These are phyloP conservation scores for Colletotrichum scovillei DNA, from an alignment of 2,329 filamentous ascomycete genomes.

Conservation along the genomic window DNA sequence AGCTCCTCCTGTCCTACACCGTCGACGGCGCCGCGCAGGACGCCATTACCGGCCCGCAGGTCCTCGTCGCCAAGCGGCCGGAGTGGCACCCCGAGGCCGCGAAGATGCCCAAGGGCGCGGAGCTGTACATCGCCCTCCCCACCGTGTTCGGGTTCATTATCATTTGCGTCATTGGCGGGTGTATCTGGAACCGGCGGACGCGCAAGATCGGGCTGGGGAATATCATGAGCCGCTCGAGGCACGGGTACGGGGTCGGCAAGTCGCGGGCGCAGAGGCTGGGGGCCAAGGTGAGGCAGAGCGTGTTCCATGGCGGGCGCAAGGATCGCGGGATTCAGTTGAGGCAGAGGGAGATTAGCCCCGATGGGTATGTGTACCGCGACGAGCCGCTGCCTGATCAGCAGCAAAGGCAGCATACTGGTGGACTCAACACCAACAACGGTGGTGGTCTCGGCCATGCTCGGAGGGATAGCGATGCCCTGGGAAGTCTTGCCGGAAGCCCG, in stretches of 20 bases:
- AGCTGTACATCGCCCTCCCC: conserved; percentile 65
- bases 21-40: conserved; percentile 48
- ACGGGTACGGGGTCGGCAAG: conserved; percentile 58
- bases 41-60: conserved; percentile 52
- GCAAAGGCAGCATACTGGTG: neutral
- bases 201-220: conserved; percentile 62
- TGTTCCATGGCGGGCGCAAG: conserved; percentile 36
- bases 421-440: neutral
- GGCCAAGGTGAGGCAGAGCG: conserved; percentile 44
- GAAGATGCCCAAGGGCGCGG: conserved; percentile 50
- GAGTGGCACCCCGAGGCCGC: conserved; percentile 44
- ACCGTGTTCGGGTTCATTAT: conserved; percentile 58
- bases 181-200: conserved; percentile 64
- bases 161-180: conserved; percentile 64
- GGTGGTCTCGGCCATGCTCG: conserved; percentile 39
- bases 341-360: conserved; percentile 34
- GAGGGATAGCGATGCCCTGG: conserved; percentile 60
- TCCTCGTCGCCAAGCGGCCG: conserved; percentile 52
- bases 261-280: conserved; percentile 49
- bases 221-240: conserved; percentile 59
- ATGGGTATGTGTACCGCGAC: conserved; percentile 48
- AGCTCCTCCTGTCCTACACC: conserved; percentile 43
- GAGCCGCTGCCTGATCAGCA: conserved; percentile 40
- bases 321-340: conserved; percentile 57
- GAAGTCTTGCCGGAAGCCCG: conserved; percentile 61